Percentiles rank a stretch among this genome's conserved stretches.
phyloP scores from a whole-genome alignment of 129 eudicot species.

The Chrysanthemum lavandulifolium region DNA sequence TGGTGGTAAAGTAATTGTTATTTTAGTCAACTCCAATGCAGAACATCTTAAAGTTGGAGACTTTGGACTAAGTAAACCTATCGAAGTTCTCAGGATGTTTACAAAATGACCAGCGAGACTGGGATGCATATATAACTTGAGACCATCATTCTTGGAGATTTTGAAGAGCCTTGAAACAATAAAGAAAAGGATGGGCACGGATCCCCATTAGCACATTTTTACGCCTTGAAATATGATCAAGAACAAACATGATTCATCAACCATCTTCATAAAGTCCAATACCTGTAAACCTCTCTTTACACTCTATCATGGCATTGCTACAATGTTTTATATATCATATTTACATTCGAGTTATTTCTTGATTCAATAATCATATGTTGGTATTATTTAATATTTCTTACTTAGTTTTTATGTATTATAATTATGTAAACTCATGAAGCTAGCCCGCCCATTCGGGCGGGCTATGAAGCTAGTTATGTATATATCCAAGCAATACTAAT shows the following conservation, averaged over 20 bases:
- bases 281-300: conserved; percentile 11
- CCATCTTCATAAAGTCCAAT: background rate
- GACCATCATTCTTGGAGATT: conserved; percentile 86
- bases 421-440: too few species aligned
- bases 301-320: background rate
- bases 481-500: too few species aligned
- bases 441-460: too few species aligned
- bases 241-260: conserved; percentile 13
- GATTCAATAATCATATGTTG: too few species aligned
- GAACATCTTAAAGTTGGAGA: conserved; percentile 97
- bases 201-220: conserved; percentile 70
- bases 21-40: conserved; percentile 86
- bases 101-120: conserved; percentile 97
- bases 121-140: conserved; percentile 78
- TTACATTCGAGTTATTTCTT: too few species aligned
- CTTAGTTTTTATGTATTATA: too few species aligned
- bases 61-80: conserved; percentile 91
- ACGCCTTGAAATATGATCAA: conserved; percentile 32
- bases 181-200: conserved; percentile 50
- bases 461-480: too few species aligned
- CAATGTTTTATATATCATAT: too few species aligned
- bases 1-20: conserved; percentile 34
- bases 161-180: conserved; percentile 76
- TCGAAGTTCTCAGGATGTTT: conserved; percentile 86
- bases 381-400: too few species aligned